Conservation (phyloP, 345 rosid species). For the Rubroshorea leprosula region DNA sequence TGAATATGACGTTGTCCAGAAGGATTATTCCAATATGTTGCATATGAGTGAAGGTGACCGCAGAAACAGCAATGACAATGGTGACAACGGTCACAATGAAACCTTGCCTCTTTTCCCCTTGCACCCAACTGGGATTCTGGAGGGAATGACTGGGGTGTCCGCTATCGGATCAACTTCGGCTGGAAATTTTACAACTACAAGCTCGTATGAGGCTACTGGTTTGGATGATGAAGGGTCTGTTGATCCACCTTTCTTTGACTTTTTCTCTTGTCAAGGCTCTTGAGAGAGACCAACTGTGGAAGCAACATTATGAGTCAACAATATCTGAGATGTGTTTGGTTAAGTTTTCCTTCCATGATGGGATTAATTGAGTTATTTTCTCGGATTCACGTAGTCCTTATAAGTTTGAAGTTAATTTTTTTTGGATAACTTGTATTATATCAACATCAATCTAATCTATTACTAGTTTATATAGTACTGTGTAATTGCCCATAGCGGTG, state of each 20-base stretch:
- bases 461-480: too few relatives aligned
- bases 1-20: slow-evolving; percentile 5
- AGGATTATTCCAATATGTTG: not conserved
- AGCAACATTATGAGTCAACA: too few relatives aligned
- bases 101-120: slow-evolving; percentile 50
- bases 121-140: slow-evolving; percentile 43
- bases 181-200: slow-evolving; percentile 8
- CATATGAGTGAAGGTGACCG: too few relatives aligned
- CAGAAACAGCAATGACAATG: not conserved
- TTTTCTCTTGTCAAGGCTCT: slow-evolving; percentile 8
- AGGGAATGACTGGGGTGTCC: slow-evolving; percentile 10
- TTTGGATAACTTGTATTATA: too few relatives aligned
- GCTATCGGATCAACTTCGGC: slow-evolving; percentile 8
- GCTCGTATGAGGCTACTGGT: slow-evolving; percentile 14
- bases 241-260: slow-evolving; percentile 8
- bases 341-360: too few relatives aligned
- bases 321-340: too few relatives aligned
- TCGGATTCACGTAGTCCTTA: too few relatives aligned
- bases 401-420: too few relatives aligned
- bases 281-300: not conserved
- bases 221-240: slow-evolving; percentile 3
- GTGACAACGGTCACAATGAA: slow-evolving; percentile 16
- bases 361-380: too few relatives aligned
- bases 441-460: too few relatives aligned
- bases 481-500: too few relatives aligned